phyloP scores from a whole-genome alignment of 306 rosid genomes.

The Casuarina glauca region DNA sequence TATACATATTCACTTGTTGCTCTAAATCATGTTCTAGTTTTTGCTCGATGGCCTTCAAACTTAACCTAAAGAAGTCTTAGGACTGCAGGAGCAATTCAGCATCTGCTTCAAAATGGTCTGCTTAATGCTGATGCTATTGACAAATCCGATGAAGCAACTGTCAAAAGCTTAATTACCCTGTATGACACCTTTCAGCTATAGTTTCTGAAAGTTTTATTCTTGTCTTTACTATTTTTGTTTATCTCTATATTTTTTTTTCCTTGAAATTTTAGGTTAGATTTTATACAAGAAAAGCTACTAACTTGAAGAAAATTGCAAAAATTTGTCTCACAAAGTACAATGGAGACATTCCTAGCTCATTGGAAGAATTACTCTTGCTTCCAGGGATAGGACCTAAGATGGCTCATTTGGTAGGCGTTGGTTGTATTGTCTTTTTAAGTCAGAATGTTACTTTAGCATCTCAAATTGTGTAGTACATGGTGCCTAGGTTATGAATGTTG shows the following conservation, averaged over 20 bases:
- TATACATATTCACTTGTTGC: slow-evolving; percentile 15
- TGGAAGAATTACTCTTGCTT: slow-evolving; percentile 79
- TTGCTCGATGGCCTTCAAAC: slow-evolving; percentile 28
- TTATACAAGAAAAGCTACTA: slow-evolving; percentile 74
- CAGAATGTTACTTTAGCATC: slow-evolving; percentile 22
- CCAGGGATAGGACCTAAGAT: slow-evolving; percentile 98
- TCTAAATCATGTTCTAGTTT: slow-evolving; percentile 9
- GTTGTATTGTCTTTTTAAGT: slow-evolving; percentile 19
- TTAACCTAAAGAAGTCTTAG: slow-evolving; percentile 31
- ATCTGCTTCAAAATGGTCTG: slow-evolving; percentile 65
- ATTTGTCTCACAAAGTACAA: slow-evolving; percentile 75
- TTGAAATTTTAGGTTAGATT: slow-evolving; percentile 66
- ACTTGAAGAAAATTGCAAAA: slow-evolving; percentile 86
- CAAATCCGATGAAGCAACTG: slow-evolving; percentile 74
- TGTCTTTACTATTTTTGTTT: slow-evolving; percentile 10
- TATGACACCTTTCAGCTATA: slow-evolving; percentile 32
- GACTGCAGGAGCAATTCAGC: slow-evolving; percentile 78
- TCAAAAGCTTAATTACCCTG: slow-evolving; percentile 84
- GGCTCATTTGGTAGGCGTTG: slow-evolving; percentile 77
- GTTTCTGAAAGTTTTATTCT: slow-evolving; percentile 16
- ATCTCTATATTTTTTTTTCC: neutral
- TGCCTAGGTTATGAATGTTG: slow-evolving; percentile 80
- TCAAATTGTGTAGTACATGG: slow-evolving; percentile 21
- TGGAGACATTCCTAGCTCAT: slow-evolving; percentile 83
- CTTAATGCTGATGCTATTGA: slow-evolving; percentile 74